phyloP scores from a whole-genome alignment of 352 stramenopile genomes.

The Phytophthora boehmeriae region DNA sequence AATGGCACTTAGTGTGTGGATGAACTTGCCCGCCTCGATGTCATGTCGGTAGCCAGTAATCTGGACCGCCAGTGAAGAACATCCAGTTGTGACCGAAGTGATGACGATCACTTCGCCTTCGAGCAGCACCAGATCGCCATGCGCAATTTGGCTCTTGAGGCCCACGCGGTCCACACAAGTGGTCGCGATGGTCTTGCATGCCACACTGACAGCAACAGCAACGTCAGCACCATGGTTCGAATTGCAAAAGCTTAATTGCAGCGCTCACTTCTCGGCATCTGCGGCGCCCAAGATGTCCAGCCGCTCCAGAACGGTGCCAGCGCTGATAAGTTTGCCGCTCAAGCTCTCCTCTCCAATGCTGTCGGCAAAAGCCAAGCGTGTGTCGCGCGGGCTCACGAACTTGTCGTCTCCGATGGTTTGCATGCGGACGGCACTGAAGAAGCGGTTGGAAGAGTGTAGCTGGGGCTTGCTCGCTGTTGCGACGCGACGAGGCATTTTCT shows the following conservation, averaged over 20 bases:
- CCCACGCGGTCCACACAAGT: slow-evolving; percentile 67
- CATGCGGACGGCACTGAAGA: slow-evolving; percentile 36
- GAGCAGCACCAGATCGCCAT: slow-evolving; percentile 63
- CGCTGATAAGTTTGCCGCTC: slow-evolving; percentile 47
- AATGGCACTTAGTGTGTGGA: background rate
- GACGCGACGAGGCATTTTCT: background rate
- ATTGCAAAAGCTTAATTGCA: background rate
- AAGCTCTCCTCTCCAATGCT: slow-evolving; percentile 64
- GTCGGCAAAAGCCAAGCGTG: slow-evolving; percentile 58
- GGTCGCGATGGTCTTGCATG: slow-evolving; percentile 59
- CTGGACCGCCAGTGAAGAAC: slow-evolving; percentile 52
- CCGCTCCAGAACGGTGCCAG: slow-evolving; percentile 48
- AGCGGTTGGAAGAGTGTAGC: slow-evolving; percentile 19
- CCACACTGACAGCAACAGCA: slow-evolving; percentile 35
- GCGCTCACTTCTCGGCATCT: slow-evolving; percentile 34
- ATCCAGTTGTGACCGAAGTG: no score
- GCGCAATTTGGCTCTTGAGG: slow-evolving; percentile 61
- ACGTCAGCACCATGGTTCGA: background rate
- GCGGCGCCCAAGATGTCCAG: slow-evolving; percentile 53
- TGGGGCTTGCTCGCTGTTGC: background rate
- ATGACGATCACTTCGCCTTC: slow-evolving; percentile 64
- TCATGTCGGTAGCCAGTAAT: background rate
- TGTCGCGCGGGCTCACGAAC: slow-evolving; percentile 56
- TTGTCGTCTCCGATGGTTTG: slow-evolving; percentile 34
- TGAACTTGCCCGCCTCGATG: background rate